Evolutionary conservation across 2,329 filamentous ascomycete genomes (phyloP).

Genomic region (Trichoderma guizhouense): DNA sequence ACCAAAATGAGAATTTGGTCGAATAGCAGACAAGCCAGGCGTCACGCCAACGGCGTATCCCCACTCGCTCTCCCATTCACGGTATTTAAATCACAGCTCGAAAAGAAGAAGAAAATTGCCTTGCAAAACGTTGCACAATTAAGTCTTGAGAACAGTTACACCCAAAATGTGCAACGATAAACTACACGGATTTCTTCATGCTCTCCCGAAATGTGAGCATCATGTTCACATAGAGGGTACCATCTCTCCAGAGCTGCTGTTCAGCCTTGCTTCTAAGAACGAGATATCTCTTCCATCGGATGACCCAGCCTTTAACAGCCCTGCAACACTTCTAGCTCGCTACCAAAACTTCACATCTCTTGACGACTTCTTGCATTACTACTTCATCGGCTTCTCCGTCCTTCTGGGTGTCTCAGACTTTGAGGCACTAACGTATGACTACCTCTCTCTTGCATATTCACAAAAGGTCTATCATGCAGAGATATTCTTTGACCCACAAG

Average conservation of each 20-base stretch:
- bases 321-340: conserved; percentile 55
- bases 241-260: conserved; percentile 66
- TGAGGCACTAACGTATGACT: conserved; percentile 67
- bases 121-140: neutral
- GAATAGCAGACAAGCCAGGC: neutral
- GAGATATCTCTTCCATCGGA: conserved; percentile 55
- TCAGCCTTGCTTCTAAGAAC: conserved; percentile 66
- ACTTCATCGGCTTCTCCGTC: conserved; percentile 72
- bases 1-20: neutral
- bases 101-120: neutral
- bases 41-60: neutral
- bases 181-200: conserved; percentile 55
- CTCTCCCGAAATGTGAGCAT: conserved; percentile 76
- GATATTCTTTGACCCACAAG: conserved; percentile 79
- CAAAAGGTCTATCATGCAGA: conserved; percentile 71
- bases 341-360: conserved; percentile 68
- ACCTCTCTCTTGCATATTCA: conserved; percentile 61
- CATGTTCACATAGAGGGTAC: conserved; percentile 79
- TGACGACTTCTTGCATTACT: conserved; percentile 75
- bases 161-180: conserved; percentile 49
- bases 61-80: neutral
- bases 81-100: neutral
- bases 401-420: conserved; percentile 66
- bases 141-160: neutral
- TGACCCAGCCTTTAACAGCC: conserved; percentile 62